phyloP scores from a whole-genome alignment of 2,329 filamentous ascomycete genomes.

The Diaporthe capsici region DNA sequence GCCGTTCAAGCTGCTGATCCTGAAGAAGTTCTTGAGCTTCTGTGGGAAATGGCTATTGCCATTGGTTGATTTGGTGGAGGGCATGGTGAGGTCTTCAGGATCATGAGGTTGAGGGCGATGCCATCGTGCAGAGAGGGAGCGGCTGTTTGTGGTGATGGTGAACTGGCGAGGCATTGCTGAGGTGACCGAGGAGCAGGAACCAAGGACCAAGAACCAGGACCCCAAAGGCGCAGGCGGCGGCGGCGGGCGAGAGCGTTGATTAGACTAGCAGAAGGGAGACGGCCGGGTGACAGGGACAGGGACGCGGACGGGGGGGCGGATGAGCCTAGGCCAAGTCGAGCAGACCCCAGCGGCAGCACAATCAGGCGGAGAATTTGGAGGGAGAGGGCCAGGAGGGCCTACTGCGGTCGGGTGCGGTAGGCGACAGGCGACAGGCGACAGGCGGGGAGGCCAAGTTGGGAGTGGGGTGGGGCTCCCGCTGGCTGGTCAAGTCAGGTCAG shows the following conservation, averaged over 20 bases:
- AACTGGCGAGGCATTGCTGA: constrained; percentile 36
- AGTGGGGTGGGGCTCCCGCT: constrained; percentile 18
- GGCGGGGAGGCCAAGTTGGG: background rate
- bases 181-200: constrained; percentile 24
- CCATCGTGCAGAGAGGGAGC: constrained; percentile 41
- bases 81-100: constrained; percentile 57
- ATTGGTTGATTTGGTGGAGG: constrained; percentile 67
- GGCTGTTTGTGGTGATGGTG: constrained; percentile 40
- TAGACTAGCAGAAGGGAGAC: constrained; percentile 33
- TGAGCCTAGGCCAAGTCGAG: constrained; percentile 30
- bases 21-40: constrained; percentile 80
- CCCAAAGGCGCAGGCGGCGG: constrained; percentile 17
- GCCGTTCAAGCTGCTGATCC: constrained; percentile 67
- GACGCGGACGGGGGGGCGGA: constrained; percentile 8
- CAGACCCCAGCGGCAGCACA: constrained; percentile 24
- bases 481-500: constrained; percentile 25
- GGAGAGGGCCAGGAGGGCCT: background rate
- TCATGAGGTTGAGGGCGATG: constrained; percentile 45
- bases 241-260: constrained; percentile 20
- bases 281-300: constrained; percentile 26
- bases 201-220: constrained; percentile 26
- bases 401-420: background rate
- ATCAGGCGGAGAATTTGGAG: constrained; percentile 28
- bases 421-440: background rate
- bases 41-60: constrained; percentile 75